phyloP scores from a whole-genome alignment of 2,329 filamentous ascomycete genomes.

The Sordariomycetes sp. region DNA sequence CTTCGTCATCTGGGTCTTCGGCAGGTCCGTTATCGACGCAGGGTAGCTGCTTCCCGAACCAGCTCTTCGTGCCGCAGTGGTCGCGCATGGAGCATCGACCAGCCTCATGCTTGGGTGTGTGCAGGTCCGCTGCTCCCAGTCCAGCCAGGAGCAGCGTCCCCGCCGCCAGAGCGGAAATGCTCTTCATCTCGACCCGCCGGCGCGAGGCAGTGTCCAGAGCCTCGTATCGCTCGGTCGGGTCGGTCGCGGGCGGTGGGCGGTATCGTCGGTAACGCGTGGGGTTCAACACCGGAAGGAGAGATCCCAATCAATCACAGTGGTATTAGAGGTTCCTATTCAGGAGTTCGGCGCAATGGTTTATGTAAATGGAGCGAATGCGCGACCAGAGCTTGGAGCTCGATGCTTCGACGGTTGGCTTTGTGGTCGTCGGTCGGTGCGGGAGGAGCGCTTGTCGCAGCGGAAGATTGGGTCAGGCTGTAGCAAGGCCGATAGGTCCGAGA shows the following conservation, averaged over 20 bases:
- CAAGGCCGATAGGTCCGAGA: background rate
- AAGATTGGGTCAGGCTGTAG: background rate
- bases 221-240: background rate
- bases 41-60: constrained; percentile 82
- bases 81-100: constrained; percentile 86
- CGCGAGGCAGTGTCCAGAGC: background rate
- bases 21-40: constrained; percentile 87
- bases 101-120: constrained; percentile 62
- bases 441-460: background rate
- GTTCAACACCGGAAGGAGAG: background rate
- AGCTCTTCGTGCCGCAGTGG: constrained; percentile 81
- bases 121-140: constrained; percentile 11
- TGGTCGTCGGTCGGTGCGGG: background rate
- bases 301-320: background rate
- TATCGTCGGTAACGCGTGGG: background rate
- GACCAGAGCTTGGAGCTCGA: background rate
- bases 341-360: background rate
- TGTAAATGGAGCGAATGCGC: background rate
- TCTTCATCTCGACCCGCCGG: background rate
- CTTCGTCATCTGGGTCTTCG: constrained; percentile 57
- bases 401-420: background rate
- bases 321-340: background rate
- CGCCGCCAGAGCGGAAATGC: constrained; percentile 18
- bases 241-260: background rate
- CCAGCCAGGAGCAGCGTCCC: constrained; percentile 2